Base-by-base conservation (phyloP, 345 rosid species). In the Alliaria petiolata region DNA sequence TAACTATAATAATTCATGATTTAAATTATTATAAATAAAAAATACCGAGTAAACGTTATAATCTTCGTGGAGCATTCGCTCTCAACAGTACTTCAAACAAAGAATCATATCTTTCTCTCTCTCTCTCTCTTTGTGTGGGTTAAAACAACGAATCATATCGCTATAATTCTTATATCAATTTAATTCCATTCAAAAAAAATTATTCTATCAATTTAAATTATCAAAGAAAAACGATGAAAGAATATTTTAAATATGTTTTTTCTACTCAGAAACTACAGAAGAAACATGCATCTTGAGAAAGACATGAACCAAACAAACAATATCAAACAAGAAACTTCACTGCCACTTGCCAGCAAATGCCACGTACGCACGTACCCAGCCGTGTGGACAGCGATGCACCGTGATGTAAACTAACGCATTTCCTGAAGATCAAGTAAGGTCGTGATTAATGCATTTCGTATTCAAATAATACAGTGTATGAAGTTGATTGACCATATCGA, bases 331-430 rank as follows among this genome's bases (percentile, higher is more conserved):
- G 69, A 76, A 39, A 62, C 71, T 56, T 76, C 70, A 62, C 43
- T 62, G 65, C 65, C 10, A 68, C 36, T 68, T 68, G 79, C 76
- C 80, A 76, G 55, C 75, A 70, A 63, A 75, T 40, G 56, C 62
- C 80, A 76, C 50, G 62, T 35, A 70, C 25, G 71, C 25, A 76
- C 26, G 30, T 49, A 76, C 71, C 71, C 80, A 76, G 63, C 76
- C 76, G 80, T 76, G 80, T 76, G 80, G 76, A 70, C 80, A 76
- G 62, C 67, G 71, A 76, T 76, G 71, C 80, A 76, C 65, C 76
- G 30, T 51, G 30, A 28, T 49, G 1, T 56, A 59, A 26, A 74
- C 12, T 66, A 67, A 40, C 50, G 54, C 38, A 59, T 44, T 40
- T 52, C 54, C 7, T 7, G 15, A 33, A 57, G 44, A 38, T 68